phyloP scores from a whole-genome alignment of 108 stramenopile genomes.

The Halocafeteria seosinensis region DNA sequence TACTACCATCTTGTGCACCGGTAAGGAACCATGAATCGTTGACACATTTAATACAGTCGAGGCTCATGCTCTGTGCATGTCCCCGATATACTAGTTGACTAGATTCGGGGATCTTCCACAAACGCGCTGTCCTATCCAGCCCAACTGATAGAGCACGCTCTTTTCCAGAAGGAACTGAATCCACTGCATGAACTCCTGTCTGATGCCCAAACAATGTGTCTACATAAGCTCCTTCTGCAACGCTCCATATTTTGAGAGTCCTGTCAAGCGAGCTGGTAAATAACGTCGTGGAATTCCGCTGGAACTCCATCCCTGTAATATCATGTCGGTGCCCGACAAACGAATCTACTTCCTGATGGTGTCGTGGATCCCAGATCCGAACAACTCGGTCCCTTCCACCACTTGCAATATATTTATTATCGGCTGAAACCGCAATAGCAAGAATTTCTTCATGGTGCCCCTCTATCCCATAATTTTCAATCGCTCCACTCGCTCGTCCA shows the following conservation, averaged over 20 bases:
- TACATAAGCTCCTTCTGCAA: slow-evolving; percentile 23
- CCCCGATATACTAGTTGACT: slow-evolving; percentile 79
- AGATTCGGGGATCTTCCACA: slow-evolving; percentile 90
- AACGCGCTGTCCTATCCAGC: slow-evolving; percentile 68
- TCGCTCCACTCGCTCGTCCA: slow-evolving; percentile 3
- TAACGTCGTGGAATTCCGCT: slow-evolving; percentile 56
- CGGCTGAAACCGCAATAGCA: slow-evolving; percentile 65
- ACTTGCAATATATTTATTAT: slow-evolving; percentile 69
- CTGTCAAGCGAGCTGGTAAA: slow-evolving; percentile 80
- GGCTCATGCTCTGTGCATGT: slow-evolving; percentile 14
- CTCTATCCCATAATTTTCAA: no score
- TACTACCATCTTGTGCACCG: slow-evolving; percentile 67
- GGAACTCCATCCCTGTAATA: slow-evolving; percentile 48
- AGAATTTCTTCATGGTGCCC: slow-evolving; percentile 63
- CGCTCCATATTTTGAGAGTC: slow-evolving; percentile 40
- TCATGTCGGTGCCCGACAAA: slow-evolving; percentile 63
- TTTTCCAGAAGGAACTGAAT: slow-evolving; percentile 50
- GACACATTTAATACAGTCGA: slow-evolving; percentile 52
- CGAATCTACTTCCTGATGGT: slow-evolving; percentile 25
- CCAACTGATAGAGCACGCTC: slow-evolving; percentile 37
- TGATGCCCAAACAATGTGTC: slow-evolving; percentile 97
- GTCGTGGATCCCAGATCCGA: slow-evolving; percentile 57
- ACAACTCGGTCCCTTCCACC: slow-evolving; percentile 70
- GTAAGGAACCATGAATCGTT: slow-evolving; percentile 77
- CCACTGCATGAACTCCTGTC: slow-evolving; percentile 57